Evolutionary conservation across 1,284 basidiomycete genomes (phyloP), one percentile per base, ranked within the genome.

Genomic region (Laetiporus sulphureus): DNA sequence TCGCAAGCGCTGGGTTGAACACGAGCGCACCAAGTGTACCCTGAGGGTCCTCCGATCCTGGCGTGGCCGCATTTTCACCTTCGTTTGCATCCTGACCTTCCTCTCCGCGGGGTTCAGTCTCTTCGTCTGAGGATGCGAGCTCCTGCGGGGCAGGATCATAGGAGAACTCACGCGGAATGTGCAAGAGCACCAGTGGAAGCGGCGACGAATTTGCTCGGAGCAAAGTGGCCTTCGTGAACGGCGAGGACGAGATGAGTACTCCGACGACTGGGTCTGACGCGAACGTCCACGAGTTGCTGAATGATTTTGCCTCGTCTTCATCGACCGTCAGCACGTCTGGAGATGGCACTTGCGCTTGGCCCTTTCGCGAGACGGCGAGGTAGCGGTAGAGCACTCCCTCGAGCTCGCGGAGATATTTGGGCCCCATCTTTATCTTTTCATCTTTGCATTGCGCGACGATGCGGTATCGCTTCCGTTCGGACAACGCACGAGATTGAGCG

Each of bases 381-480:
- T 72, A 66, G 10, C 73, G 71, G 53, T 74, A 71, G 45, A 87
- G 62, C 13, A 91, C 88, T 13, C 91, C 91, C 59, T 95, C 91
- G 63, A 95, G 71, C 62, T 96, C 91, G 31, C 92, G 77, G 1
- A 95, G 75, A 50, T 83, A 81, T 5, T 79, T 77, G 1, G 91
- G 90, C 0, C 86, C 77, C 25, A 83, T 63, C 56, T 83, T 83
- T 60, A 79, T 83, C 62, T 78, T 81, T 55, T 91, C 86, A 0
- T 90, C 90, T 66, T 96, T 96, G 69, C 92, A 96, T 56, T 95
- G 91, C 0, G 73, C 90, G 13, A 94, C 55, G n/a, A 95, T 73
- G 25, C 91, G 80, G 1, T 91, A 52, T 0, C 85, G 69, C 23
- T 58, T 50, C 11, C 65, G 57, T n/a, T 24, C n/a, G n/a, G 19